These are phyloP conservation scores for Penicillium roqueforti DNA, from an alignment of 495 filamentous ascomycete species.

Conservation along the genomic window DNA sequence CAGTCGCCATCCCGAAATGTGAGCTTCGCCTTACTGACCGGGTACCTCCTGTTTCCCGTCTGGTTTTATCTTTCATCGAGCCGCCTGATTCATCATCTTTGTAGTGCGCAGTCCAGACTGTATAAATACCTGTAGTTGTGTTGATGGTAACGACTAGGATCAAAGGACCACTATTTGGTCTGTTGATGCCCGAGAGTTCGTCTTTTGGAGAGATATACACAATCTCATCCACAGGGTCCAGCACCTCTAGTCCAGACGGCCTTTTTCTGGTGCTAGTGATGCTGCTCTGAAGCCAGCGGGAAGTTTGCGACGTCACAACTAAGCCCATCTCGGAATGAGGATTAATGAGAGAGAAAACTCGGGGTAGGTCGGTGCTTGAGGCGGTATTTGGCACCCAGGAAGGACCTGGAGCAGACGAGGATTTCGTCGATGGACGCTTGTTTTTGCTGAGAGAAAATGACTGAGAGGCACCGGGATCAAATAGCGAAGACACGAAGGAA, in stretches of 20 bases:
- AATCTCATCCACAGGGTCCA: conserved; percentile 72
- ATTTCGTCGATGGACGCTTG: conserved; percentile 32
- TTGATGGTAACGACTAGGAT: conserved; percentile 82
- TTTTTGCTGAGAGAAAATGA: conserved; percentile 39
- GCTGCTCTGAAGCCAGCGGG: conserved; percentile 31
- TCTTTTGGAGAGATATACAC: conserved; percentile 65
- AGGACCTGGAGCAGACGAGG: conserved; percentile 22
- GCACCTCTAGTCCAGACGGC: conserved; percentile 41
- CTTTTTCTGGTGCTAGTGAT: conserved; percentile 22
- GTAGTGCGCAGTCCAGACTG: conserved; percentile 73
- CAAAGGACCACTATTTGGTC: conserved; percentile 39
- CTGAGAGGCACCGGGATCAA: conserved; percentile 42
- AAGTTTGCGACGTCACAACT: conserved; percentile 58
- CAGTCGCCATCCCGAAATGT: conserved; percentile 72
- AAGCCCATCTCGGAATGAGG: conserved; percentile 83
- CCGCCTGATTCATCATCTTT: conserved; percentile 52
- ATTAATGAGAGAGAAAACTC: conserved; percentile 80
- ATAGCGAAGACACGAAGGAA: conserved; percentile 68
- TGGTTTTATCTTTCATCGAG: conserved; percentile 45
- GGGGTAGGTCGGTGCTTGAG: conserved; percentile 60
- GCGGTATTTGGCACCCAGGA: conserved; percentile 25
- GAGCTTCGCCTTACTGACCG: conserved; percentile 76
- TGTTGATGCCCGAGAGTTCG: conserved; percentile 40
- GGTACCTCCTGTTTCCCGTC: conserved; percentile 50
- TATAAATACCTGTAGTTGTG: conserved; percentile 64